Evolutionary conservation across 306 rosid genomes (phyloP), one percentile per base, ranked within the genome.

Genomic region (Lagenaria siceraria): DNA sequence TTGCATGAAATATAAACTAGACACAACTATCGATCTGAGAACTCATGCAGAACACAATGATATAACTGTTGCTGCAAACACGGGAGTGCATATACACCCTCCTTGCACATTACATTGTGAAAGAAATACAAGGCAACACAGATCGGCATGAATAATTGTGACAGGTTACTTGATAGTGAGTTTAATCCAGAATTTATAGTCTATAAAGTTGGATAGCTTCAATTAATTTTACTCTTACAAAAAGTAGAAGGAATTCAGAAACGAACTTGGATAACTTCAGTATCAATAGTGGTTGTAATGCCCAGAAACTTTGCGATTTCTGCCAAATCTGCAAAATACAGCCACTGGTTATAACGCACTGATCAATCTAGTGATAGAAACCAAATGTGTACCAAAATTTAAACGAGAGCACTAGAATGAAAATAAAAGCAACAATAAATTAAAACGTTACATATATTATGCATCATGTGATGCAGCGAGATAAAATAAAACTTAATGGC

Each of bases 241-340:
- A 33, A 4, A 17, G 51, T 14, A 12, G 5, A 46, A 51, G 52
- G 48, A 62, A 62, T 24, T 56, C 33, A 59, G 66, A 33, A 63
- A 86, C 97, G 78, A 77, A 91, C 98, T 83, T 93, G 98, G 81
- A 93, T 91, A 74, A 89, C 96, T 80, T 93, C 97, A 6, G 94
- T 93, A 82, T 93, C 97, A 42, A 86, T 85, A 65, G 90, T 78
- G 75, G 92, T 85, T 10, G 92, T 93, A 68, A 91, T 85, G 31
- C 92, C 97, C 60, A 93, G 81, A 84, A 93, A 93, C 87, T 91
- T 93, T 1, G 98, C 98, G 18, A 93, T 93, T 83, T 93, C 98
- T 2, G 92, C 97, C 83, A 93, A 85, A 88, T 93, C 97, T 92
- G 88, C 86, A 83, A 69, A 87, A 75, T 75, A 31, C 40, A 71